Evolutionary conservation across 768 basidiomycete genomes (phyloP).

Genomic region (Suillus hirtellus): DNA sequence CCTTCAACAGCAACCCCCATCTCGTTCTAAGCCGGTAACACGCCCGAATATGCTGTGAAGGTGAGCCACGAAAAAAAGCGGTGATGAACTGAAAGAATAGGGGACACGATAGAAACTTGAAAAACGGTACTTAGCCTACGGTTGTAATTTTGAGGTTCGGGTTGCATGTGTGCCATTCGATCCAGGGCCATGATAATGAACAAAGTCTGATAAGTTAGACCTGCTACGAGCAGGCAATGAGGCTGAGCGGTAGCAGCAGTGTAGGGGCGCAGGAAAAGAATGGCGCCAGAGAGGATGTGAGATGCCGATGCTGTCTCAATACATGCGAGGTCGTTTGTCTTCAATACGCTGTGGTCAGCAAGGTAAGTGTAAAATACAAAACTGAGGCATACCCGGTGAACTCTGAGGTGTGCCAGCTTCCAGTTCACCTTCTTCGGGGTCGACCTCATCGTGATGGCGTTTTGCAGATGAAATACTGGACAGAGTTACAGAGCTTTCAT

Average conservation of each 20-base stretch:
- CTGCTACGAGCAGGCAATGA: background rate
- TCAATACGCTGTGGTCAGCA: conserved; percentile 2
- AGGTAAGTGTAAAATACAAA: background rate
- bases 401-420: conserved; percentile 32
- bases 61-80: conserved; percentile 26
- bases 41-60: conserved; percentile 27
- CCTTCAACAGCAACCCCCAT: background rate
- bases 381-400: conserved; percentile 46
- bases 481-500: conserved; percentile 54
- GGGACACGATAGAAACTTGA: background rate
- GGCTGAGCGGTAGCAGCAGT: conserved; percentile 6
- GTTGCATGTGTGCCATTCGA: background rate
- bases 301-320: conserved; percentile 25
- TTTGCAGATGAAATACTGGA: conserved; percentile 58
- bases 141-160: background rate
- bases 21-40: background rate
- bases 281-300: background rate
- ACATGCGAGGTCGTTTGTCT: conserved; percentile 50
- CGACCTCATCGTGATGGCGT: conserved; percentile 46
- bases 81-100: conserved; percentile 11
- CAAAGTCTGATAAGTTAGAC: conserved; percentile 29
- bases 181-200: conserved; percentile 1
- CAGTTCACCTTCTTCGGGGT: conserved; percentile 40
- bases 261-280: conserved; percentile 4
- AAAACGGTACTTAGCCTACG: conserved; percentile 7